These are phyloP conservation scores for Termitomyces sp. DNA, from an alignment of 768 basidiomycete species.

Conservation along the genomic window DNA sequence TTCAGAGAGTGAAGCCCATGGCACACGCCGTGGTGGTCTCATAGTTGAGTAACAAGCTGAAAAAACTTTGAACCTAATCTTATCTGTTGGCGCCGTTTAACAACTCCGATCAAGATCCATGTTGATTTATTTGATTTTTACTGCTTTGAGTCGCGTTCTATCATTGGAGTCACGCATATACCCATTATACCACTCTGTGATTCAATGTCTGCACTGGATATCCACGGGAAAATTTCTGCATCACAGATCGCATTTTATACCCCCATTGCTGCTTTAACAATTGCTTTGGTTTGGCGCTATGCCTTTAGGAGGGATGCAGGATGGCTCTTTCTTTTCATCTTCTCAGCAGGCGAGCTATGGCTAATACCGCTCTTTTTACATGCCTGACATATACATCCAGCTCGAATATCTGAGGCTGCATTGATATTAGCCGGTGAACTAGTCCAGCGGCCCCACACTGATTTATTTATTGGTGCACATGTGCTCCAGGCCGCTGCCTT, in stretches of 20 bases:
- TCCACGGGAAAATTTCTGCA: conserved; percentile 49
- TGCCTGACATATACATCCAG: conserved; percentile 26
- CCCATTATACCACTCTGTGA: conserved; percentile 12
- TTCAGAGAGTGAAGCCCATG: conserved; percentile 68
- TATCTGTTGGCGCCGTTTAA: conserved; percentile 1
- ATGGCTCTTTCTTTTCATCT: conserved; percentile 64
- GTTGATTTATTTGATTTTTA: conserved; percentile 12
- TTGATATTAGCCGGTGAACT: conserved; percentile 53
- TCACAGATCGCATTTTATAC: conserved; percentile 56
- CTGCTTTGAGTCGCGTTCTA: conserved; percentile 12
- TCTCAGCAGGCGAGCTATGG: conserved; percentile 45
- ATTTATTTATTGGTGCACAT: conserved; percentile 49
- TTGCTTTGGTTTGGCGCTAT: conserved; percentile 45
- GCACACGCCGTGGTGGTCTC: conserved; percentile 75
- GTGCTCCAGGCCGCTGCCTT: conserved; percentile 42
- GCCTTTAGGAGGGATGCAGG: conserved; percentile 55
- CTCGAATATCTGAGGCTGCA: conserved; percentile 52
- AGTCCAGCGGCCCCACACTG: conserved; percentile 29
- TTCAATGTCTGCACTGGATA: conserved; percentile 40
- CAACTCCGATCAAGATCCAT: conserved; percentile 14
- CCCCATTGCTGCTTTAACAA: conserved; percentile 44
- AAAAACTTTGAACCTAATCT: conserved; percentile 16
- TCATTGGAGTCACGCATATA: conserved; percentile 7
- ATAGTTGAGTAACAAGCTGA: conserved; percentile 26
- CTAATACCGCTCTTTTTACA: neutral